A percentile compares a stretch with the other conserved stretches of the same genome.
These are phyloP conservation scores for Melastoma malabathricum DNA, from an alignment of 345 rosid species.

Conservation along the genomic window DNA sequence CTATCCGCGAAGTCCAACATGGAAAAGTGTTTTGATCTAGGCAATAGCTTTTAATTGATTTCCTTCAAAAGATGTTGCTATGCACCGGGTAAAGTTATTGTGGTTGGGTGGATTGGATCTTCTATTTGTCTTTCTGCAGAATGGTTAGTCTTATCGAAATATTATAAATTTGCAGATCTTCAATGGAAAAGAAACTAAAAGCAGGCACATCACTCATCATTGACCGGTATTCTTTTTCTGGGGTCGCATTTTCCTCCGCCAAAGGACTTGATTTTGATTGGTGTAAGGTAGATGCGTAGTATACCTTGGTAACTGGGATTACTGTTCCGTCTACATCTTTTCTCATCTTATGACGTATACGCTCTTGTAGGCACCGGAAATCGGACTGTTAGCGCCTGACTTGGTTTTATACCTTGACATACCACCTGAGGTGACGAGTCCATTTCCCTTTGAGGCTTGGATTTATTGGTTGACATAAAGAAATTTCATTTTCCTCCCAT, in stretches of 20 bases:
- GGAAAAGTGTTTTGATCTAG: not conserved
- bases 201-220: constrained; percentile 65
- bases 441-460: not conserved
- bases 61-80: not conserved
- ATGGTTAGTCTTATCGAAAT: not conserved
- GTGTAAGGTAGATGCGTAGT: constrained; percentile 53
- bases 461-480: too few species aligned
- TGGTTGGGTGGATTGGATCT: too few species aligned
- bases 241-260: constrained; percentile 87
- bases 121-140: not conserved
- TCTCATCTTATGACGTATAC: not conserved
- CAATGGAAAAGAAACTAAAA: constrained; percentile 72
- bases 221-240: constrained; percentile 87
- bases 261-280: constrained; percentile 76
- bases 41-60: not conserved
- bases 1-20: not conserved
- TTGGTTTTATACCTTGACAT: constrained; percentile 59
- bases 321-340: too few species aligned
- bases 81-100: too few species aligned
- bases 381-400: constrained; percentile 77
- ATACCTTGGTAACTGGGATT: too few species aligned
- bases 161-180: constrained; percentile 33
- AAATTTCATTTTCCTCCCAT: not conserved
- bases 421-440: constrained; percentile 48
- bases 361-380: constrained; percentile 46